Conservation (phyloP, 768 basidiomycete genomes). For the Amanita phalloides region DNA sequence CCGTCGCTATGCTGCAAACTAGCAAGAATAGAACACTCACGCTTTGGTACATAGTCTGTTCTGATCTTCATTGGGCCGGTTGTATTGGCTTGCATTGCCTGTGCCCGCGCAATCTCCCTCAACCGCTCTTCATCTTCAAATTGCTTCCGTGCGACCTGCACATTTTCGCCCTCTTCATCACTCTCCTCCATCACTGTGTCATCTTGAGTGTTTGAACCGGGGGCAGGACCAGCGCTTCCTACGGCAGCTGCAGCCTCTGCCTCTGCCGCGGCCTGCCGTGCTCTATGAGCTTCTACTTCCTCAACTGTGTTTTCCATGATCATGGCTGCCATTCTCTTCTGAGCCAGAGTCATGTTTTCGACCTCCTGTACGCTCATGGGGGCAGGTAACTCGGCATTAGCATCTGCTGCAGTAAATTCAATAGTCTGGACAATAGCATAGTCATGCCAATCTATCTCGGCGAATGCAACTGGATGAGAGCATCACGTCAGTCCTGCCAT, state of each 20-base stretch:
- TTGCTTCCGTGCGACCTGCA: conserved; percentile 45
- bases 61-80: conserved; percentile 87
- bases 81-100: conserved; percentile 61
- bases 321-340: conserved; percentile 98
- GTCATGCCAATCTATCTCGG: conserved; percentile 99
- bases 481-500: conserved; percentile 3
- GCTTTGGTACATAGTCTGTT: conserved; percentile 91
- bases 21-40: conserved; percentile 34
- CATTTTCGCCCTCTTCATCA: conserved; percentile 66
- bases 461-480: conserved; percentile 62
- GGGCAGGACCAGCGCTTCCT: conserved; percentile 42
- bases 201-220: conserved; percentile 20
- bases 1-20: conserved; percentile 4
- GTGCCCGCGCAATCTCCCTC: conserved; percentile 65
- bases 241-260: conserved; percentile 79
- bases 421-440: conserved; percentile 97
- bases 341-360: conserved; percentile 91
- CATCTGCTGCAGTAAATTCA: conserved; percentile 91
- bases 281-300: conserved; percentile 75
- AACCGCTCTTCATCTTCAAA: conserved; percentile 63
- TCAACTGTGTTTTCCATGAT: conserved; percentile 92
- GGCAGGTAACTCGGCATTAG: conserved; percentile 85
- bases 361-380: conserved; percentile 94
- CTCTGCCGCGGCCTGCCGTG: conserved; percentile 75
- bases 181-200: conserved; percentile 82